These are phyloP conservation scores for Melastoma malabathricum DNA, from an alignment of 345 rosid species.

Conservation along the genomic window DNA sequence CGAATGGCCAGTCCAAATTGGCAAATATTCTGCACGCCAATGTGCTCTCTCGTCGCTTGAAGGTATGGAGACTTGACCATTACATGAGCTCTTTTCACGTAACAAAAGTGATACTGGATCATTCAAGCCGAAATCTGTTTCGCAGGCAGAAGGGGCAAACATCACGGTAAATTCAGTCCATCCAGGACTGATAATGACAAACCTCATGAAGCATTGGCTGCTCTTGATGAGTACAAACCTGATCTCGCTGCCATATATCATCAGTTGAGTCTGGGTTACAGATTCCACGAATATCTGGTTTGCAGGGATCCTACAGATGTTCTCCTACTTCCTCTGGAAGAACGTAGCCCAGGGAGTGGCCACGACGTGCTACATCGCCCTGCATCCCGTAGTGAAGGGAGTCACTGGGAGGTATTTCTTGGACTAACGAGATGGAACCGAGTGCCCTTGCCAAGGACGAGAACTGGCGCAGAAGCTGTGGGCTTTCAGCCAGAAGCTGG, in stretches of 20 bases:
- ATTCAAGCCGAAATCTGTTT: background rate
- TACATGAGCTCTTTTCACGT: no score
- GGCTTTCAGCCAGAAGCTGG: slow-evolving; percentile 12
- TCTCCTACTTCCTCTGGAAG: slow-evolving; percentile 66
- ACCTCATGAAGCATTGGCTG: slow-evolving; percentile 56
- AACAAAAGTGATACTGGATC: background rate
- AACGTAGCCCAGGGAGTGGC: slow-evolving; percentile 46
- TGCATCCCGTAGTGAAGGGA: slow-evolving; percentile 7
- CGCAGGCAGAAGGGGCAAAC: slow-evolving; percentile 69
- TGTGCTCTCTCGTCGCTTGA: slow-evolving; percentile 73
- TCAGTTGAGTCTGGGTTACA: background rate
- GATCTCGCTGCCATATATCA: background rate
- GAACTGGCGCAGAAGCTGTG: slow-evolving; percentile 5
- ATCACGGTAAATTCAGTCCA: slow-evolving; percentile 82
- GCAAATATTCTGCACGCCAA: slow-evolving; percentile 81
- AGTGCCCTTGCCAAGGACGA: slow-evolving; percentile 21
- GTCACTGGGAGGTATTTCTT: slow-evolving; percentile 3
- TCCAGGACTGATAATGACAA: slow-evolving; percentile 88
- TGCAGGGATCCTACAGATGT: slow-evolving; percentile 47
- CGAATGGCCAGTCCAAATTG: slow-evolving; percentile 88
- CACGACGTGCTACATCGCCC: slow-evolving; percentile 6
- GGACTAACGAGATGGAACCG: slow-evolving; percentile 1
- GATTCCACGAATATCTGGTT: no score
- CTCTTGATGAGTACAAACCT: slow-evolving; percentile 46
- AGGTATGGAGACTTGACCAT: slow-evolving; percentile 26